Evolutionary conservation across 2,329 filamentous ascomycete genomes (phyloP), one percentile per base, ranked within the genome.

Genomic region (Clarireedia monteithiana): DNA sequence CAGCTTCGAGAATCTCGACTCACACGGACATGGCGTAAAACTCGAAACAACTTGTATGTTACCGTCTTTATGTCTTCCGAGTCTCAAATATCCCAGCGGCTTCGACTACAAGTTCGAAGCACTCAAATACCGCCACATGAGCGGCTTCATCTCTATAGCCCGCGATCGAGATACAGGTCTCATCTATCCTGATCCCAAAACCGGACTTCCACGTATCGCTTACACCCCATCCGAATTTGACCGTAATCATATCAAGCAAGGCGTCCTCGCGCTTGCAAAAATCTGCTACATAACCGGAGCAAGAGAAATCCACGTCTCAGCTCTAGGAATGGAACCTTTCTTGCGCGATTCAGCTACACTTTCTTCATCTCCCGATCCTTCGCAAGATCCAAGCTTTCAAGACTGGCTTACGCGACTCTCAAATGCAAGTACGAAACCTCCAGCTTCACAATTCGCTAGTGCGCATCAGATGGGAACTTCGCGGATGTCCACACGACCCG

Each of bases 381-480:
- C 42, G 62, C 81, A 78, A 39, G 82, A 88, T 62, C 70, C 77
- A 1, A 71, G 67, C 1, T 89, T 91, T 70, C 73, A 74, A 30
- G 71, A 74, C 6, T 91, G 86, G 86, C 70, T 88, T 2, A 67
- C 68, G 5, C 67, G 5, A 0, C 46, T 55, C 30, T 46, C 53
- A 12, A 36, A 12, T 6, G 51, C 30, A 5, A 36, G 20, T 17
- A 50, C 47, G 6, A 50, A 55, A 9, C 53, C 47, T 27, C 47
- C 47, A 27, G 14, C 48, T 14, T 44, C 23, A 68, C 73, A 49
- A n/a, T 88, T 82, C 64, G 72, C 76, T 30, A 86, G 83, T n/a
- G 88, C 88, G 17, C 88, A 92, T 70, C 88, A 91, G 73, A 91
- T 91, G 88, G 85, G 87, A 23, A 82, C 82, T 9, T 89, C 85